Conservation (phyloP, 2,329 filamentous ascomycete species). For the Lasiodiplodia citricola region DNA sequence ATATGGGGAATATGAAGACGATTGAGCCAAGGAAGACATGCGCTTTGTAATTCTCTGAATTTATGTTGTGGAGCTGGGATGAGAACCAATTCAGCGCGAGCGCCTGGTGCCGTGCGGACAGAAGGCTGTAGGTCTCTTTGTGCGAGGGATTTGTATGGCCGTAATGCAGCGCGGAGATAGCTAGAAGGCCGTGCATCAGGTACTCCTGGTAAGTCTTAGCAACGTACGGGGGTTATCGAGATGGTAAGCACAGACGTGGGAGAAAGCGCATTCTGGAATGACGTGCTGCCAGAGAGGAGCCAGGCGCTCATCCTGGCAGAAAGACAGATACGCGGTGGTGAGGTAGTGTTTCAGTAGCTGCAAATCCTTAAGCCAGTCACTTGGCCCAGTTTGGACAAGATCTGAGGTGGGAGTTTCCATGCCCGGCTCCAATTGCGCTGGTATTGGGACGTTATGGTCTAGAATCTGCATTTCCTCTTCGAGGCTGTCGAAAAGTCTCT, state of each 20-base stretch:
- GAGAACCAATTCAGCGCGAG: conserved; percentile 36
- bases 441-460: neutral
- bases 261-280: neutral
- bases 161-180: conserved; percentile 47
- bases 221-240: neutral
- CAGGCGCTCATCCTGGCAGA: neutral
- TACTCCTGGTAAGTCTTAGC: conserved; percentile 32
- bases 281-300: neutral
- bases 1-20: neutral
- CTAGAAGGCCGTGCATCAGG: conserved; percentile 50
- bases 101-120: neutral
- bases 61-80: conserved; percentile 35
- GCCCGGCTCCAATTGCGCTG: neutral
- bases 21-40: conserved; percentile 30
- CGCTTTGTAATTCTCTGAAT: conserved; percentile 35
- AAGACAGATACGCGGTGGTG: neutral
- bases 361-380: neutral
- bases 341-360: conserved; percentile 1
- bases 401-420: neutral
- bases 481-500: neutral
- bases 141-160: conserved; percentile 35
- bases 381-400: neutral
- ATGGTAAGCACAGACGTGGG: neutral
- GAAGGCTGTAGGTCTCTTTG: neutral
- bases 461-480: neutral